Base-by-base conservation (phyloP, 75 land plant genomes). In the Chamaecyparis obtusa region DNA sequence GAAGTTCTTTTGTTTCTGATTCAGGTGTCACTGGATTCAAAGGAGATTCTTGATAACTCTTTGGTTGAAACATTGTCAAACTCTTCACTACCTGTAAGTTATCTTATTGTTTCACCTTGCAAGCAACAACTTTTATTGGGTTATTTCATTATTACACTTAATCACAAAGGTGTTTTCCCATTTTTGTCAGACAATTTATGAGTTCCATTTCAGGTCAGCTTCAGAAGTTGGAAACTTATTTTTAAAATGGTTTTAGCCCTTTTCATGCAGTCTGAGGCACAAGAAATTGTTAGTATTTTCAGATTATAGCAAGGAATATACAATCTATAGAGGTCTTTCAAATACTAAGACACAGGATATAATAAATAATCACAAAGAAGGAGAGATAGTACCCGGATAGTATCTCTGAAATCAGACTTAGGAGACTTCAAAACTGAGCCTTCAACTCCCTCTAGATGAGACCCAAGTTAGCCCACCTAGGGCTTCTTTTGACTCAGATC, bases 1-100 rank as follows among this genome's bases (percentile, higher is more conserved):
- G 30, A 32, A 67, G 71, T 54, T 7, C 76, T 44, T 33, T 49
- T 79, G 55, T 35, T 64, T 82, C 76, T 87, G 75, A 24, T 51
- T 21, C 90, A 98, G 99, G 97, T 98, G 35, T 95, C 99, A 69
- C 49, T 78, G 32, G 96, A 96, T 89, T 93, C 96, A 86, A 92
- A 93, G 86, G 99, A 98, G 86, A 87, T 94, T 81, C 90, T 97
- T 83, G 99, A 98, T 88, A 89, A 93, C 84, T 92, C 95, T 35
- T 90, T 96, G 86, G 94, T 97, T 88, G 93, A 92, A 75, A 93
- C 94, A 16, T 85, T 97, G 17, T 98, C 99, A 41, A 92, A 95
- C 89, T 86, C 95, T 55, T 94, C 97, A 80, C 84, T 92, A 48
- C 95, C 94, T 78, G 99, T 97, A 89, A 90, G 89, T 84, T 16